Evolutionary conservation across 2,329 filamentous ascomycete species (phyloP).

Genomic region (Colletotrichum tofieldiae): DNA sequence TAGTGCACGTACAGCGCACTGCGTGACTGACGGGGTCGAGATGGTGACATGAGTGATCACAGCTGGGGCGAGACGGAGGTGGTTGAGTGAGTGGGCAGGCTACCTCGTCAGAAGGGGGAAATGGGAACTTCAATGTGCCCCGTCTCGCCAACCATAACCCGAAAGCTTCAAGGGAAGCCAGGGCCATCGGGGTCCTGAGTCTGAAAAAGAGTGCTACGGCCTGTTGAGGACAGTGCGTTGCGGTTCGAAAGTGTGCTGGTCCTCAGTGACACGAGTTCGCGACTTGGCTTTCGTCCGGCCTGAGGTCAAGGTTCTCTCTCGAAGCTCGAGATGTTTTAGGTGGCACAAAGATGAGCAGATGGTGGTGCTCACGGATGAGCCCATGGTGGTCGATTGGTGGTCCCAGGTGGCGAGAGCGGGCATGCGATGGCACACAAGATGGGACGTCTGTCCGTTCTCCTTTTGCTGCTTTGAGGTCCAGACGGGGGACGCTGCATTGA

Average conservation of each 20-base stretch:
- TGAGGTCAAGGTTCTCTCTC: slow-evolving; percentile 31
- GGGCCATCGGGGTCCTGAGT: neutral
- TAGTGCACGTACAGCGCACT: slow-evolving; percentile 2
- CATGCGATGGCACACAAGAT: slow-evolving; percentile 38
- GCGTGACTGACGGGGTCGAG: slow-evolving; percentile 15
- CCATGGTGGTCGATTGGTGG: slow-evolving; percentile 26
- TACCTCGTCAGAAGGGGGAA: slow-evolving; percentile 2
- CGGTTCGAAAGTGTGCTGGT: neutral
- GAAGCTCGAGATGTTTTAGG: slow-evolving; percentile 40
- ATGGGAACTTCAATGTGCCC: neutral
- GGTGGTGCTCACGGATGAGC: slow-evolving; percentile 33
- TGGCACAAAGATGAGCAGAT: slow-evolving; percentile 38
- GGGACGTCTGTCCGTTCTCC: slow-evolving; percentile 31
- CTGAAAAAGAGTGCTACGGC: neutral
- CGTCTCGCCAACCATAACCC: neutral
- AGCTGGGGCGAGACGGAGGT: neutral
- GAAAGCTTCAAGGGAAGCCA: neutral
- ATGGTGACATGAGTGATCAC: slow-evolving; percentile 6
- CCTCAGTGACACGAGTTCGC: slow-evolving; percentile 27
- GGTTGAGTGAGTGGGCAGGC: neutral
- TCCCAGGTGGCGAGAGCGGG: slow-evolving; percentile 31
- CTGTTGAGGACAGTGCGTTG: neutral
- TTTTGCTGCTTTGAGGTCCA: neutral
- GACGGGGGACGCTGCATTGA: slow-evolving; percentile 31
- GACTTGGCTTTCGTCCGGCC: slow-evolving; percentile 21